phyloP scores from a whole-genome alignment of 129 eudicot genomes.

The Oenanthe sinensis region DNA sequence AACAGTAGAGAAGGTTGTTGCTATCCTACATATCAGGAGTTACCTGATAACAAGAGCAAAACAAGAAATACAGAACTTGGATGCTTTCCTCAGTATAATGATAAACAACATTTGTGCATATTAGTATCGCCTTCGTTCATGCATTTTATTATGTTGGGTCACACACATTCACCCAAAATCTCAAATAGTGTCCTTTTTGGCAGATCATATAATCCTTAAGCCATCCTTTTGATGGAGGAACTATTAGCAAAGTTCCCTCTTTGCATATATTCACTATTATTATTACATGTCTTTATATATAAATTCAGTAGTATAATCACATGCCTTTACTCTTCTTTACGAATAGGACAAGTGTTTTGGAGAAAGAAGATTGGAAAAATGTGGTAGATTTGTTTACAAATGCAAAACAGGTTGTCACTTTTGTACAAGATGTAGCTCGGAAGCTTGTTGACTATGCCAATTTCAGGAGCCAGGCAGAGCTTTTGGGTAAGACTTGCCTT shows the following conservation, averaged over 20 bases:
- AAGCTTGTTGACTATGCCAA: conserved; percentile 79
- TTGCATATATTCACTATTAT: background rate
- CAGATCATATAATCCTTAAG: background rate
- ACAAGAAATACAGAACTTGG: background rate
- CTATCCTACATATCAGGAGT: background rate
- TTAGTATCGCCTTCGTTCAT: background rate
- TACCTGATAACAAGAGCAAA: background rate
- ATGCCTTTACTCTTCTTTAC: background rate
- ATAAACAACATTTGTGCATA: background rate
- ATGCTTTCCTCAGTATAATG: background rate
- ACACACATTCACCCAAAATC: background rate
- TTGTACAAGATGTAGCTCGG: conserved; percentile 92
- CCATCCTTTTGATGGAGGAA: background rate
- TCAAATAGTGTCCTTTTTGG: background rate
- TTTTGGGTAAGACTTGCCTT: conserved; percentile 38
- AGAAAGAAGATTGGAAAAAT: conserved; percentile 84
- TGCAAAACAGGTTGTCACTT: conserved; percentile 74
- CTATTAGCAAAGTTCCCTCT: no score
- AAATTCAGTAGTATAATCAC: background rate
- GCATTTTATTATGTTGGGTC: background rate
- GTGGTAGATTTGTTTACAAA: conserved; percentile 61
- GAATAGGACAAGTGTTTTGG: conserved; percentile 61
- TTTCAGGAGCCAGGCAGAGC: conserved; percentile 32
- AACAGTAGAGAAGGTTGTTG: background rate
- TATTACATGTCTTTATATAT: background rate